Percentiles rank a stretch among this genome's conserved stretches.
These are phyloP conservation scores for Hsuehochloa calcarea DNA, from an alignment of 176 grass and related monocot species.

Conservation along the genomic window DNA sequence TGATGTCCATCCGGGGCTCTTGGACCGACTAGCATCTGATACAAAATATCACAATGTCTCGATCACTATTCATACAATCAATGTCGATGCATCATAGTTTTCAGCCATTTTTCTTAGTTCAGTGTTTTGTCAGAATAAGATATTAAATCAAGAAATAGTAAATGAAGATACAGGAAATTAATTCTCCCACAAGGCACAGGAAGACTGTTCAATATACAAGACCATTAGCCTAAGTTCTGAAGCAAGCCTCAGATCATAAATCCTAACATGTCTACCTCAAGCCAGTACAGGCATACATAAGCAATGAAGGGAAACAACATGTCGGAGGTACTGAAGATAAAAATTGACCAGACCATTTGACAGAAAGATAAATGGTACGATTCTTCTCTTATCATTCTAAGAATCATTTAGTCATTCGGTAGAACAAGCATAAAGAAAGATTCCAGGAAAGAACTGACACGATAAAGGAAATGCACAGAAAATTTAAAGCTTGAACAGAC, in stretches of 20 bases:
- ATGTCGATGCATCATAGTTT: background rate
- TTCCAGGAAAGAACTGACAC: background rate
- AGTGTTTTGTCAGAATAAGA: background rate
- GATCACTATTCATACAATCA: constrained; percentile 29
- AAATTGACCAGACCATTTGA: constrained; percentile 8
- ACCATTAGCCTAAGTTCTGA: background rate
- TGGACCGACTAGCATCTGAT: constrained; percentile 60
- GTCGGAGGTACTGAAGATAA: background rate
- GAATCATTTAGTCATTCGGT: background rate
- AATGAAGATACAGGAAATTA: background rate
- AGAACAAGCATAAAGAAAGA: constrained; percentile 3
- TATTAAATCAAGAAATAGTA: background rate
- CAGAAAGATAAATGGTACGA: constrained; percentile 24
- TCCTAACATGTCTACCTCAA: background rate
- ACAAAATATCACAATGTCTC: constrained; percentile 35
- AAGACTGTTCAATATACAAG: background rate
- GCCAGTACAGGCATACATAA: background rate
- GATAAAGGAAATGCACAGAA: background rate
- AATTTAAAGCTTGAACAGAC: constrained; percentile 13
- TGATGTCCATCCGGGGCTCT: constrained; percentile 77
- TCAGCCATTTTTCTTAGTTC: background rate
- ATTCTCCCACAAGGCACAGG: background rate
- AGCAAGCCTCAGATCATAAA: constrained; percentile 16
- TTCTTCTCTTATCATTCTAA: background rate
- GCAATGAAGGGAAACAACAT: background rate